These are phyloP conservation scores for Juglanconis oblonga DNA, from an alignment of 2,329 filamentous ascomycete genomes.

Conservation along the genomic window DNA sequence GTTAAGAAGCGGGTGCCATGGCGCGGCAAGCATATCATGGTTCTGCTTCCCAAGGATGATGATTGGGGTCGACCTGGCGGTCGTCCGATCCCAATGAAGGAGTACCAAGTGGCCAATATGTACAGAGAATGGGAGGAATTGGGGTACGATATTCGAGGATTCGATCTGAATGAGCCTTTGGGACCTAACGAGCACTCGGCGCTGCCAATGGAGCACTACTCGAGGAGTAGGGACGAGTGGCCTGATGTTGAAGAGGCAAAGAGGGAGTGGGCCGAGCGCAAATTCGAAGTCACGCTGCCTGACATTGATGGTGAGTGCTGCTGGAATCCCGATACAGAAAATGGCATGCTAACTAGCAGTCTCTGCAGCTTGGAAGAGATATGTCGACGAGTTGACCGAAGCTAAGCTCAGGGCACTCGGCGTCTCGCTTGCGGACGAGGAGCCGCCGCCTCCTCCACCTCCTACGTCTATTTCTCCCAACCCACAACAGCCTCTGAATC, in stretches of 20 bases:
- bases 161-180: conserved; percentile 57
- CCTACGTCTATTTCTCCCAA: conserved; percentile 64
- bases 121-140: conserved; percentile 64
- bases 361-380: conserved; percentile 62
- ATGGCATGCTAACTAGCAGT: conserved; percentile 22
- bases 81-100: conserved; percentile 51
- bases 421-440: conserved; percentile 75
- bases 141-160: conserved; percentile 67
- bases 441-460: conserved; percentile 55
- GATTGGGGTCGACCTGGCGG: conserved; percentile 58
- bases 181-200: conserved; percentile 28
- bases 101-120: conserved; percentile 58
- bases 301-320: conserved; percentile 57
- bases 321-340: not conserved
- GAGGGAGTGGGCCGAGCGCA: conserved; percentile 49
- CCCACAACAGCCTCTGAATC: conserved; percentile 54
- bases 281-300: conserved; percentile 65
- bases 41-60: conserved; percentile 67
- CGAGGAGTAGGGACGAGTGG: conserved; percentile 68
- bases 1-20: conserved; percentile 70
- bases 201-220: conserved; percentile 38
- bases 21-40: conserved; percentile 72
- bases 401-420: conserved; percentile 90
- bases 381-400: conserved; percentile 80
- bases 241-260: conserved; percentile 59